phyloP scores from a whole-genome alignment of 148 eudicot genomes.

The Cornus controversa region DNA sequence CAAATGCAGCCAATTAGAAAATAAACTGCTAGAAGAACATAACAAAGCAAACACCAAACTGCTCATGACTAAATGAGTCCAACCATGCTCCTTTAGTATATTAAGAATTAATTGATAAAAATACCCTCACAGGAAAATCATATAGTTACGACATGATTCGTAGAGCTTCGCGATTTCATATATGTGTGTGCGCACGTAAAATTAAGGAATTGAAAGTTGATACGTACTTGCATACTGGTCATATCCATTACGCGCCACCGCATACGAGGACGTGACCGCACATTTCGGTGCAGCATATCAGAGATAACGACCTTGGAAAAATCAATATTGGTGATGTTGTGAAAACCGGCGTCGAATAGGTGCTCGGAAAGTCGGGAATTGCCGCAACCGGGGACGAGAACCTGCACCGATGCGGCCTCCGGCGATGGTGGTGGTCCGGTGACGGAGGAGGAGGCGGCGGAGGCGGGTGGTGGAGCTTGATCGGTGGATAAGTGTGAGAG shows the following conservation, averaged over 20 bases:
- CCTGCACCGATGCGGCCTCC: conserved; percentile 28
- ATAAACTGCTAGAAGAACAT: neutral
- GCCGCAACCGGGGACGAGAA: conserved; percentile 91
- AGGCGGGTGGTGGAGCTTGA: neutral
- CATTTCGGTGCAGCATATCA: conserved; percentile 85
- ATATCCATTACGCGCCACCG: conserved; percentile 99
- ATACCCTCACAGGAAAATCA: too few relatives aligned
- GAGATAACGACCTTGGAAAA: conserved; percentile 90
- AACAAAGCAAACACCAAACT: neutral
- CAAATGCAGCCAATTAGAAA: neutral
- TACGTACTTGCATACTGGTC: conserved; percentile 74
- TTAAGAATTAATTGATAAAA: too few relatives aligned
- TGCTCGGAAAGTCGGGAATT: conserved; percentile 82
- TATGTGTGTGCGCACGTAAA: neutral
- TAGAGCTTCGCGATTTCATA: neutral
- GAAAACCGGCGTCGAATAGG: conserved; percentile 76
- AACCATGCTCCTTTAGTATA: too few relatives aligned
- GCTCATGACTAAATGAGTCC: neutral
- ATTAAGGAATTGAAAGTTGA: neutral
- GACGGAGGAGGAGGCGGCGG: neutral
- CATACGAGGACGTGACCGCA: conserved; percentile 69
- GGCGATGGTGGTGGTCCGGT: conserved; percentile 9
- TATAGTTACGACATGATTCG: too few relatives aligned
- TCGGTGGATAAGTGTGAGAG: conserved; percentile 32
- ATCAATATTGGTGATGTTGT: conserved; percentile 72